Evolutionary conservation across 805 yeast genomes (phyloP), one percentile per base, ranked within the genome.

Genomic region (Ogataea ramenticola): DNA sequence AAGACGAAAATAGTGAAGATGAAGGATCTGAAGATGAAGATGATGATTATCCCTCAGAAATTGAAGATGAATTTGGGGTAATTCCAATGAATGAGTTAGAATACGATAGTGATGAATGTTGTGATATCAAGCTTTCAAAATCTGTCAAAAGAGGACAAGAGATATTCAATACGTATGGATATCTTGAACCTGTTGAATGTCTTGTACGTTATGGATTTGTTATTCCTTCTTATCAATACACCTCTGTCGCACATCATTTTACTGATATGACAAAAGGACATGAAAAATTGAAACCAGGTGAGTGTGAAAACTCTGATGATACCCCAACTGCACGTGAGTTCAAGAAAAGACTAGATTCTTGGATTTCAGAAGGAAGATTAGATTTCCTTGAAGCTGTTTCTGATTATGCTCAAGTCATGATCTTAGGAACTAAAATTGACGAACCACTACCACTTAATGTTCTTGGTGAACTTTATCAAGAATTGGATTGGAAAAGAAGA

Each of bases 161-260:
- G 55, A 55, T 91, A 14, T 86, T 80, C 67, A 89, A 87, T 62
- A 80, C 93, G 0, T 90, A 89, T 54, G 97, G 96, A 0, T 82
- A 80, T 24, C 67, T 82, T 34, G 64, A 81, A 15, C 87, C 86
- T 51, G 69, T 84, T 0, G 72, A 76, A 32, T 64, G 90, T 35
- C 60, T 89, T 14, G 77, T 89, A 14, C 72, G 86, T 45, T 90
- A 89, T 58, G 96, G 96, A 1, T 89, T 90, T 58, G 75, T 81
- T 10, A 16, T 22, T 4, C 17, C 16, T 9, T 9, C 11, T 36
- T 4, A 22, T 12, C 17, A 12, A 19, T 19, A 15, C n/a, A 17
- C 37, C 6, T 8, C 11, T 20, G 20, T 34, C n/a, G 17, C 32
- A 4, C 12, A 29, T 29, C n/a, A 11, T 11, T 9, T 29, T 11